phyloP scores from a whole-genome alignment of 371 early-diverging fungal species.

The Thermomucor indicae-seudaticae region DNA sequence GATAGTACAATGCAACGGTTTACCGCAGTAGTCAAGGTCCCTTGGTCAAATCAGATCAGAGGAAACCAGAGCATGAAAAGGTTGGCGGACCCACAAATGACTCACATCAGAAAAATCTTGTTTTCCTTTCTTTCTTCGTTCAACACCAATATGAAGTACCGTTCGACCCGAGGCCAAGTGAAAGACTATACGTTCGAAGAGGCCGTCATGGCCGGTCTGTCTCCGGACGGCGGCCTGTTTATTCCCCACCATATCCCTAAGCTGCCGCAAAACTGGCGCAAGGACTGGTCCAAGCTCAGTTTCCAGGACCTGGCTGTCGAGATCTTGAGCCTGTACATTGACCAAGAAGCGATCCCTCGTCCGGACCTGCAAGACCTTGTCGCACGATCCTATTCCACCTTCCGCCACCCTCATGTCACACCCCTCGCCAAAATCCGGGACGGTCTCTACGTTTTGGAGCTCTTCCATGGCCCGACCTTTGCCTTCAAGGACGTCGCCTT shows the following conservation, averaged over 20 bases:
- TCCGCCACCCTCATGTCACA: slow-evolving; percentile 73
- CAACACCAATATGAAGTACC: slow-evolving; percentile 71
- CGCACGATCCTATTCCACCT: slow-evolving; percentile 74
- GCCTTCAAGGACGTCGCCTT: slow-evolving; percentile 98
- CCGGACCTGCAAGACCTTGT: slow-evolving; percentile 67
- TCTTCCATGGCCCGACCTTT: slow-evolving; percentile 97
- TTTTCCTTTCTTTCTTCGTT: slow-evolving; percentile 1
- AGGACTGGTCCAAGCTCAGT: slow-evolving; percentile 67
- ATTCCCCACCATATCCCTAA: slow-evolving; percentile 83
- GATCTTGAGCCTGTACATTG: slow-evolving; percentile 82
- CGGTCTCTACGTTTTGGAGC: slow-evolving; percentile 78
- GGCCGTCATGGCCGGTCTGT: slow-evolving; percentile 89
- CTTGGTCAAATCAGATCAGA: no score
- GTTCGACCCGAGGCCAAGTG: slow-evolving; percentile 83
- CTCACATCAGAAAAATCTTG: no score
- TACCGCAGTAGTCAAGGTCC: no score
- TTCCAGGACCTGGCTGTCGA: slow-evolving; percentile 82
- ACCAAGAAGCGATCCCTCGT: slow-evolving; percentile 71
- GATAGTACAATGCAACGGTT: no score
- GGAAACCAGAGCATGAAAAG: no score
- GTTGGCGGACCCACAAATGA: no score
- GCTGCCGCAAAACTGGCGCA: slow-evolving; percentile 60
- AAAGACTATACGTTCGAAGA: slow-evolving; percentile 80
- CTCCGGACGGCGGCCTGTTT: slow-evolving; percentile 94
- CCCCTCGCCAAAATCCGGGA: slow-evolving; percentile 74